These are phyloP conservation scores for Escovopsis weberi DNA, from an alignment of 2,329 filamentous ascomycete species.

Conservation along the genomic window DNA sequence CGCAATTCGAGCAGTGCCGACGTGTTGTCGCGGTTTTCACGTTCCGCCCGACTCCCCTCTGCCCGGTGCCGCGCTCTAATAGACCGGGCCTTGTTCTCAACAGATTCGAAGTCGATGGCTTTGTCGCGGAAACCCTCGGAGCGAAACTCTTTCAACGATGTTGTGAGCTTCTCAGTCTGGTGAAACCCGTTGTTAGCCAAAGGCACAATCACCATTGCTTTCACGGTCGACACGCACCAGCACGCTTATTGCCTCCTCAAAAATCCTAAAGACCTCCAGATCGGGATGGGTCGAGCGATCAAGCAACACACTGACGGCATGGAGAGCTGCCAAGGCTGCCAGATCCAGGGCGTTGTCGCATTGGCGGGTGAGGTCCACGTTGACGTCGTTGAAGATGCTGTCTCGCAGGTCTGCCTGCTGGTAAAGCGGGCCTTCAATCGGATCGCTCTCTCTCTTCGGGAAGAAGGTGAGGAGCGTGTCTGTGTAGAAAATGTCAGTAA, in stretches of 20 bases:
- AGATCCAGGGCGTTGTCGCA: conserved; percentile 49
- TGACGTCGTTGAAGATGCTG: conserved; percentile 51
- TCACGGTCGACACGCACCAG: conserved; percentile 25
- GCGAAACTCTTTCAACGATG: conserved; percentile 46
- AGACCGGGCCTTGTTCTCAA: conserved; percentile 25
- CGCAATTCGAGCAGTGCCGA: conserved; percentile 47
- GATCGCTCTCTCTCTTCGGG: conserved; percentile 37
- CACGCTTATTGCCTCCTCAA: conserved; percentile 51
- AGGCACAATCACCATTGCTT: neutral
- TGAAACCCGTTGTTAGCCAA: neutral
- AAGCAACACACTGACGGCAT: conserved; percentile 47
- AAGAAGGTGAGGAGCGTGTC: conserved; percentile 41
- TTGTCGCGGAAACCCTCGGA: conserved; percentile 39
- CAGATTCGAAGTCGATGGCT: conserved; percentile 23
- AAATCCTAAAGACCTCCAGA: conserved; percentile 48
- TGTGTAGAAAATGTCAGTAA: conserved; percentile 12
- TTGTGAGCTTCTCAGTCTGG: conserved; percentile 47
- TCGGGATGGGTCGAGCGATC: conserved; percentile 46
- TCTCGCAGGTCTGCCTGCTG: conserved; percentile 48
- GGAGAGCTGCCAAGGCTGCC: conserved; percentile 45
- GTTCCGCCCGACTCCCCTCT: conserved; percentile 32
- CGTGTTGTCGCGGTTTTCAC: conserved; percentile 47
- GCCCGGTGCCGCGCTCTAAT: conserved; percentile 25
- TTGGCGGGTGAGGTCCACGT: conserved; percentile 46
- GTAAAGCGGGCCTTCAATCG: conserved; percentile 39